Percentiles rank a stretch among this genome's conserved stretches.
phyloP scores from a whole-genome alignment of 1,284 basidiomycete genomes.

The Rhizopogon parksii region DNA sequence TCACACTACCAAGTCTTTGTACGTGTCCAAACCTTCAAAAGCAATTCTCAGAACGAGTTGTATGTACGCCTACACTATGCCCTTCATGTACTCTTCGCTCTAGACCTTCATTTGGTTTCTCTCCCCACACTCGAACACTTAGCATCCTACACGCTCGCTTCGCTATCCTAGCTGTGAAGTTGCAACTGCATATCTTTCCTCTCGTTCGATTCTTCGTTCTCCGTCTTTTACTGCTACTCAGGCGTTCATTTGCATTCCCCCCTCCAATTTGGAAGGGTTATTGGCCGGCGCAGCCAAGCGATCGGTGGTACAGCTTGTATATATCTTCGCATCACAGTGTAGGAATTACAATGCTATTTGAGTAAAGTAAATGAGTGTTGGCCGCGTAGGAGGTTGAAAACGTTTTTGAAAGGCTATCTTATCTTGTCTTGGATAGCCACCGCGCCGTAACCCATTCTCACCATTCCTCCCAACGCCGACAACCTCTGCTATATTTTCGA shows the following conservation, averaged over 20 bases:
- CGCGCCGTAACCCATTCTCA: conserved; percentile 17
- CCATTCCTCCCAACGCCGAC: conserved; percentile 1
- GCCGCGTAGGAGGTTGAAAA: background rate
- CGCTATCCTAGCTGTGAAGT: conserved; percentile 13
- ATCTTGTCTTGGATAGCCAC: background rate
- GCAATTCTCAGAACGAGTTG: conserved; percentile 17
- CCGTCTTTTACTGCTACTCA: background rate
- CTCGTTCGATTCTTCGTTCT: conserved; percentile 6
- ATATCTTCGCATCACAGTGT: conserved; percentile 11
- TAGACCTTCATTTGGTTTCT: background rate
- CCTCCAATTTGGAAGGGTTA: background rate
- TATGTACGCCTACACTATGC: conserved; percentile 26
- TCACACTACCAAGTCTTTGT: conserved; percentile 24
- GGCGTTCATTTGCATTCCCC: background rate
- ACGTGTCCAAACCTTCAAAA: conserved; percentile 21
- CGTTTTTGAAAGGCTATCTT: conserved; percentile 9
- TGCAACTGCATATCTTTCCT: conserved; percentile 8
- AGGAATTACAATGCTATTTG: conserved; percentile 4
- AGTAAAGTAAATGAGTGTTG: too few species aligned
- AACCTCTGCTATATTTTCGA: conserved; percentile 5
- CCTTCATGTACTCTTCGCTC: conserved; percentile 5
- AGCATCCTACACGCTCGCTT: conserved; percentile 16
- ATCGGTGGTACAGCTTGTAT: conserved; percentile 4
- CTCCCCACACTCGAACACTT: conserved; percentile 19
- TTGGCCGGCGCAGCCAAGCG: background rate